Conservation (phyloP, 345 rosid genomes). For the Streptanthus diversifolius region DNA sequence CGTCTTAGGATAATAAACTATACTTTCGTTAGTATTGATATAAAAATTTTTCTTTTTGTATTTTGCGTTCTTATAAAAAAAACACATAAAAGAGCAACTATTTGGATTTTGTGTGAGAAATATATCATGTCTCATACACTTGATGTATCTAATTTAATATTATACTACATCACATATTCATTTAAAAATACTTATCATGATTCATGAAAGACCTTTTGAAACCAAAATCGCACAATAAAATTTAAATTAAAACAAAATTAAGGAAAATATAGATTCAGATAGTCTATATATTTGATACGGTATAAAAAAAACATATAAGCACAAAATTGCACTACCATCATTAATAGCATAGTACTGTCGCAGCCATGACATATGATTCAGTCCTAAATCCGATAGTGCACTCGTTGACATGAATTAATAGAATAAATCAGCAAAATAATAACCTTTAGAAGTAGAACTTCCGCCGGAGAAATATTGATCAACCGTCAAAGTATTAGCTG, state of each 20-base stretch:
- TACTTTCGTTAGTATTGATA: not conserved
- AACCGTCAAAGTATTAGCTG: conserved; percentile 32
- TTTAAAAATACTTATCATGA: not conserved
- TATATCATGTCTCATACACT: not conserved
- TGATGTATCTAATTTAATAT: not conserved
- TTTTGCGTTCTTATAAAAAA: not conserved
- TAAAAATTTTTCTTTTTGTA: not conserved
- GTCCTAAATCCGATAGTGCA: not conserved
- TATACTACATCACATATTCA: not conserved
- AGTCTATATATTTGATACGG: not conserved
- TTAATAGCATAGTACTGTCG: not conserved
- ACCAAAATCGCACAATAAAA: not conserved
- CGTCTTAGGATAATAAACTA: conserved; percentile 21
- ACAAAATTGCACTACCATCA: not conserved
- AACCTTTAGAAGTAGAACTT: conserved; percentile 22
- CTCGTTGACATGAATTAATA: not conserved
- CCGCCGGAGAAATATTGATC: conserved; percentile 35
- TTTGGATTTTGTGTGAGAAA: not conserved
- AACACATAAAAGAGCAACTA: not conserved
- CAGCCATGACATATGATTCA: not conserved
- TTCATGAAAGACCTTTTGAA: not conserved
- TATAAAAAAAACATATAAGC: not conserved
- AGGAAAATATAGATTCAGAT: not conserved
- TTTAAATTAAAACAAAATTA: not conserved
- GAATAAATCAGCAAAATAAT: not conserved